A percentile compares a stretch with the other conserved stretches of the same genome.
These are phyloP conservation scores for Marchantia paleacea DNA, from an alignment of 225 moss, liverwort and hornwort genomes.

Conservation along the genomic window DNA sequence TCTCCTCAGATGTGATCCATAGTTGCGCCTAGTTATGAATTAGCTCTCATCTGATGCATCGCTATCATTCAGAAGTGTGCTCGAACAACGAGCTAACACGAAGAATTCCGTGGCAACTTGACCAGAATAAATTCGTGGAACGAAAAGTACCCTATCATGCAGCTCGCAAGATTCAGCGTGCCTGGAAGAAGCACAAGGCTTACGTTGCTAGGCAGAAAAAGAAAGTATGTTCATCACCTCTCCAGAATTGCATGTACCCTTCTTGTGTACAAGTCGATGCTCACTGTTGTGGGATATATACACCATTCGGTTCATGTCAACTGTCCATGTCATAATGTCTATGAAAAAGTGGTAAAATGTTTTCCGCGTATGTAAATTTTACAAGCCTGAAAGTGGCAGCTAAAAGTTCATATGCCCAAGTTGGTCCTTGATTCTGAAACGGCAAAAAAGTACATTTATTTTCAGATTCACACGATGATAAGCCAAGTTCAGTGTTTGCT, in stretches of 20 bases:
- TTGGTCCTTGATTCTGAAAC: too few relatives aligned
- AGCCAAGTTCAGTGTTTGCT: too few relatives aligned
- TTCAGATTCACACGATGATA: too few relatives aligned
- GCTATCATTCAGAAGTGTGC: background rate
- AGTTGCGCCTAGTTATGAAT: background rate
- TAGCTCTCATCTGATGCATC: background rate
- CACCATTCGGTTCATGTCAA: too few relatives aligned
- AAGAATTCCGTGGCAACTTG: background rate
- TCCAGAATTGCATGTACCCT: background rate
- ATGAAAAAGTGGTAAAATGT: too few relatives aligned
- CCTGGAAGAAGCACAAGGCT: slow-evolving; percentile 32
- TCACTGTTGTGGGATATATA: too few relatives aligned
- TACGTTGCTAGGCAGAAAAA: slow-evolving; percentile 31
- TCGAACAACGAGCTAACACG: background rate
- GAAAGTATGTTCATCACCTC: slow-evolving; percentile 19
- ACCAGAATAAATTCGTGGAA: slow-evolving; percentile 32
- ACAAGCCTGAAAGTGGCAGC: too few relatives aligned
- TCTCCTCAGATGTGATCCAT: background rate
- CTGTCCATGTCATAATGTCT: too few relatives aligned
- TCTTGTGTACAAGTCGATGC: too few relatives aligned
- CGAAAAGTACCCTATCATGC: slow-evolving; percentile 39
- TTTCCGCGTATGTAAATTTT: too few relatives aligned
- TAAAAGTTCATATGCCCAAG: too few relatives aligned
- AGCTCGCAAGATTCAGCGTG: slow-evolving; percentile 36
- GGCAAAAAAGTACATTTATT: too few relatives aligned